Evolutionary conservation across 768 basidiomycete genomes (phyloP).

Genomic region (Suillus weaverae): DNA sequence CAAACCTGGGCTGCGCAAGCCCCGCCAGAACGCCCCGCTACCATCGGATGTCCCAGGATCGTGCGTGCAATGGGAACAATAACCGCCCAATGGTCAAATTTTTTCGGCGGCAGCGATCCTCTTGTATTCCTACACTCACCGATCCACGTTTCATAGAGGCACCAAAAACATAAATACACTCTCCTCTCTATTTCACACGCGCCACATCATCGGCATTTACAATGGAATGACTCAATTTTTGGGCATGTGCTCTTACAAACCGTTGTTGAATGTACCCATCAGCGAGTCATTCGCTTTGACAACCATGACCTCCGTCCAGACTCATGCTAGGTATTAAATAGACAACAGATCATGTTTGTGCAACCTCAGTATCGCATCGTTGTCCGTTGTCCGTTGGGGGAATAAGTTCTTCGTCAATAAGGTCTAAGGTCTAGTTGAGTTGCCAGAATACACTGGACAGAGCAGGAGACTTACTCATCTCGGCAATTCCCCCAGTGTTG

Average conservation of each 20-base stretch:
- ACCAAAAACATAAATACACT: not conserved
- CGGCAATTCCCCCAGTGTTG: not conserved
- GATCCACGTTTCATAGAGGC: not conserved
- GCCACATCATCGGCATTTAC: not conserved
- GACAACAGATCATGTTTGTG: not conserved
- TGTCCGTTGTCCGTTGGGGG: not conserved
- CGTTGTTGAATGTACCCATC: not conserved
- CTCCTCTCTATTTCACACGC: not conserved
- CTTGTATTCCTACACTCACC: not conserved
- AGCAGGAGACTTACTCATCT: not conserved
- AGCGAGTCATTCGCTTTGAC: not conserved
- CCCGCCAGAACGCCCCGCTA: too few relatives aligned
- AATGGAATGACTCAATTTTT: not conserved
- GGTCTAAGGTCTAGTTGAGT: not conserved
- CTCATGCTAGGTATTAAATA: not conserved
- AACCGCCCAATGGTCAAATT: not conserved
- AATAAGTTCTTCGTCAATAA: not conserved
- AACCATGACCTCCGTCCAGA: not conserved
- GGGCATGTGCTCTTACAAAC: not conserved
- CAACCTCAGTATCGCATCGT: not conserved
- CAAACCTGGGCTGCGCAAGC: too few relatives aligned
- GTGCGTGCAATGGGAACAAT: not conserved
- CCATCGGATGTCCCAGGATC: not conserved
- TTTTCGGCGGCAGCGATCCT: not conserved
- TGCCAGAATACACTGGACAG: not conserved